Evolutionary conservation across 208 protist genomes (phyloP).

Genomic region (Crithidia brevicula): DNA sequence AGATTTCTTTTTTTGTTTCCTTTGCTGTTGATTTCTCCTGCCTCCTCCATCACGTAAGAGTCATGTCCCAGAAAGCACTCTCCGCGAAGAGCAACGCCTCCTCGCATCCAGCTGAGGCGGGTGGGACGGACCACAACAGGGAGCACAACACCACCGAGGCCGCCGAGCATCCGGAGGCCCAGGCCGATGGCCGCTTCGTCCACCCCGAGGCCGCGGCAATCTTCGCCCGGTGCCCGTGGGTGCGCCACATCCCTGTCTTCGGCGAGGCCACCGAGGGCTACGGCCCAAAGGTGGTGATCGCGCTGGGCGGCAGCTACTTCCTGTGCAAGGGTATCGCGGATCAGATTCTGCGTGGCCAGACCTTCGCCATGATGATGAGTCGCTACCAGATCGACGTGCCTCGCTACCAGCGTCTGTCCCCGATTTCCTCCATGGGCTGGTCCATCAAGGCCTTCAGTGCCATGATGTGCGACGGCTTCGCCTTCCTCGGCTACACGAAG

Average conservation of each 20-base stretch:
- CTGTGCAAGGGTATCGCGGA: constrained; percentile 62
- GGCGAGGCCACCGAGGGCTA: constrained; percentile 45
- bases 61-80: too few relatives aligned
- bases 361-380: constrained; percentile 53
- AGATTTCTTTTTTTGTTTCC: too few relatives aligned
- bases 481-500: constrained; percentile 76
- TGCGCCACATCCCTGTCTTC: constrained; percentile 51
- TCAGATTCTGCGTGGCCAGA: constrained; percentile 40
- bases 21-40: too few relatives aligned
- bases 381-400: constrained; percentile 40
- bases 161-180: not conserved
- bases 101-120: too few relatives aligned
- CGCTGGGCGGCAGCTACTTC: constrained; percentile 53
- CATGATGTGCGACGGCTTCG: constrained; percentile 64
- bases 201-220: constrained; percentile 40
- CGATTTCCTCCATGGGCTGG: constrained; percentile 52
- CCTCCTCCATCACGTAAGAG: too few relatives aligned
- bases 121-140: too few relatives aligned
- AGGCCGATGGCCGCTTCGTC: constrained; percentile 27
- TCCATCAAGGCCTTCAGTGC: constrained; percentile 72
- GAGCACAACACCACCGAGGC: not conserved
- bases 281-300: constrained; percentile 34
- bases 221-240: constrained; percentile 35
- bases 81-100: too few relatives aligned
- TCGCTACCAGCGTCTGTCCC: constrained; percentile 59